Evolutionary conservation across 2,329 filamentous ascomycete genomes (phyloP), one percentile per base, ranked within the genome.

Genomic region (Epichloe gansuensis): DNA sequence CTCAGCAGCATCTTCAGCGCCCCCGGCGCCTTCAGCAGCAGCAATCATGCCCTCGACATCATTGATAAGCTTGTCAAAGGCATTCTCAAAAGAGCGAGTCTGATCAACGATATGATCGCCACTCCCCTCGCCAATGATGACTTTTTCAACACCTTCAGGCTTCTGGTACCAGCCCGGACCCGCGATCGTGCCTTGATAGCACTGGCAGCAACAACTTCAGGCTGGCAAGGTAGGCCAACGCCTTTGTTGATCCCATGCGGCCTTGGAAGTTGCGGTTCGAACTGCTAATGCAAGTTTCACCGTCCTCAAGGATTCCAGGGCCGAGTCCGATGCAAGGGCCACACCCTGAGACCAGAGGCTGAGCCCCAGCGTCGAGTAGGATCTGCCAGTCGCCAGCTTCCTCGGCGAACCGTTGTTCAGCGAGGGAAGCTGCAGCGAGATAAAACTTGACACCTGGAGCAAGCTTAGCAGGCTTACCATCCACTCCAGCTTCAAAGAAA

Each of bases 181-280:
- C 9, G 81, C 72, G 38, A 90, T 89, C 55, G 76, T 77, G 12
- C 87, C 15, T 74, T 61, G 0, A 96, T 70, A 2, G 91, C 91
- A 60, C 87, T 94, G 7, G 93, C 90, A 4, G 91, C 91, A 0
- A 97, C 91, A 2, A 95, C 84, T 62, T 96, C 90, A 1, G 93
- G 58, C 85, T 91, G 3, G 47, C 47, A 3, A 49, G 5, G 64
- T 95, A 96, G 0, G 89, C 88, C 61, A 89, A 82, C 0, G 89
- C 87, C 5, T 50, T 47, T 11, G 51, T 38, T 17, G 40, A 50
- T 39, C 1, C 54, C 27, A 51, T 34, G 9, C 50, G 0, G 3
- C 89, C 90, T 68, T 90, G 89, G 74, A 90, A 96, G 67, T 95
- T 95, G 11, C 90, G 76, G 72, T 96, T 96, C 49, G 76, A 82